A percentile compares a stretch with the other conserved stretches of the same genome.
These are phyloP conservation scores for Biscogniauxia sp. DNA, from an alignment of 2,329 filamentous ascomycete species.

Conservation along the genomic window DNA sequence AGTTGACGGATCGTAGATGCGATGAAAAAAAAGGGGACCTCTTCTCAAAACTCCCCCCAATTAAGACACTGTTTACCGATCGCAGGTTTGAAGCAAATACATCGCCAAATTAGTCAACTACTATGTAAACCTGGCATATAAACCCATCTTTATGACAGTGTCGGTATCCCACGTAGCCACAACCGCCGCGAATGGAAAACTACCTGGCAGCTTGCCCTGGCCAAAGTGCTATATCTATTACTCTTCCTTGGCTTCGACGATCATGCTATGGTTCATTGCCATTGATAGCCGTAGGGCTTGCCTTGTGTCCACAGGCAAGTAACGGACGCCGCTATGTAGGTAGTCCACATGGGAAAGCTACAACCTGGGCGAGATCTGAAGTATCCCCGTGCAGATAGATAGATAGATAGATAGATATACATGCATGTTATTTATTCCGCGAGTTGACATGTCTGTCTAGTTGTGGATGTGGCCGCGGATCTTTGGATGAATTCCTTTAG, in stretches of 20 bases:
- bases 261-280: neutral
- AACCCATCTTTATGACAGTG: neutral
- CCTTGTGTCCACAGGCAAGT: neutral
- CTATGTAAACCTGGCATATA: neutral
- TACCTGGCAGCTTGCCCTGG: neutral
- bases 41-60: neutral
- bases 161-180: neutral
- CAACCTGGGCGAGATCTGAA: neutral
- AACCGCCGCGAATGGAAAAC: neutral
- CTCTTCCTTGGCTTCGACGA: neutral
- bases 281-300: neutral
- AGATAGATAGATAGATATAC: neutral
- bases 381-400: neutral
- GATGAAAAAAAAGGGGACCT: neutral
- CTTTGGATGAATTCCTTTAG: conserved; percentile 16
- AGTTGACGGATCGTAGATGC: neutral
- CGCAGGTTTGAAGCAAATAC: neutral
- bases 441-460: neutral
- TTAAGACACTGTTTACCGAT: neutral
- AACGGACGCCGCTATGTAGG: neutral
- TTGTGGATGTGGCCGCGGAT: conserved; percentile 1
- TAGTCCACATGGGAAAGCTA: neutral
- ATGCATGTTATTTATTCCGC: neutral
- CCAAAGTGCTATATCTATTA: neutral
- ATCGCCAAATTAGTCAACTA: neutral